Conservation (phyloP, 305 asterid species). For the Solanum hybrid region DNA sequence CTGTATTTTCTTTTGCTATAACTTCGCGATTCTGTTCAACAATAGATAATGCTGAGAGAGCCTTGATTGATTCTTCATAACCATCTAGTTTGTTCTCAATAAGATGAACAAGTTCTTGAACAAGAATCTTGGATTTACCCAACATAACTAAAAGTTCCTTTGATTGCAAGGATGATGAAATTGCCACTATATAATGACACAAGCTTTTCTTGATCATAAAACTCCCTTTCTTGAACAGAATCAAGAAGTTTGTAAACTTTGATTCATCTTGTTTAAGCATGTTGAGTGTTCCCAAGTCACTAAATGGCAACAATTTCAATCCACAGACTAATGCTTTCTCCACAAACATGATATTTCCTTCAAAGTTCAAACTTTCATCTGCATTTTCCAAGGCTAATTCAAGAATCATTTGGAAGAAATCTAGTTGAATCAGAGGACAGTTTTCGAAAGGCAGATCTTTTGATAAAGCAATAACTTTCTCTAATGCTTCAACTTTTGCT, state of each 20-base stretch:
- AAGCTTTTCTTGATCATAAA: constrained; percentile 22
- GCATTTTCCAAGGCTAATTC: constrained; percentile 9
- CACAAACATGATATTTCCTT: constrained; percentile 8
- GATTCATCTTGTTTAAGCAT: constrained; percentile 19
- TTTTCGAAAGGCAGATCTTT: constrained; percentile 21
- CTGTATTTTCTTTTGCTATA: constrained; percentile 18
- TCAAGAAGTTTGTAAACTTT: constrained; percentile 3
- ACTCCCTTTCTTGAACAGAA: constrained; percentile 25
- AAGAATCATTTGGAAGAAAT: constrained; percentile 16
- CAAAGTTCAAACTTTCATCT: neutral
- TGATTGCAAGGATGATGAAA: constrained; percentile 16
- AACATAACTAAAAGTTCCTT: constrained; percentile 16
- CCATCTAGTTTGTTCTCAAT: constrained; percentile 8
- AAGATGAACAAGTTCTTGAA: constrained; percentile 7
- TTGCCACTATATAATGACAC: constrained; percentile 30
- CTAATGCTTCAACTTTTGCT: constrained; percentile 20
- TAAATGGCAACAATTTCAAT: constrained; percentile 29
- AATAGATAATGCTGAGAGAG: constrained; percentile 20
- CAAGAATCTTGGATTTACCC: constrained; percentile 16
- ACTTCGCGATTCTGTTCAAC: constrained; percentile 10
- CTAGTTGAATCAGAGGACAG: constrained; percentile 18
- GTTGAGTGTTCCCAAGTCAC: constrained; percentile 21
- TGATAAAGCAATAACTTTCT: constrained; percentile 17
- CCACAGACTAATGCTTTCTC: constrained; percentile 28
- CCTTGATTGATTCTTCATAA: constrained; percentile 23